phyloP scores from a whole-genome alignment of 257 asterid genomes.

The Anisodus acutangulus region DNA sequence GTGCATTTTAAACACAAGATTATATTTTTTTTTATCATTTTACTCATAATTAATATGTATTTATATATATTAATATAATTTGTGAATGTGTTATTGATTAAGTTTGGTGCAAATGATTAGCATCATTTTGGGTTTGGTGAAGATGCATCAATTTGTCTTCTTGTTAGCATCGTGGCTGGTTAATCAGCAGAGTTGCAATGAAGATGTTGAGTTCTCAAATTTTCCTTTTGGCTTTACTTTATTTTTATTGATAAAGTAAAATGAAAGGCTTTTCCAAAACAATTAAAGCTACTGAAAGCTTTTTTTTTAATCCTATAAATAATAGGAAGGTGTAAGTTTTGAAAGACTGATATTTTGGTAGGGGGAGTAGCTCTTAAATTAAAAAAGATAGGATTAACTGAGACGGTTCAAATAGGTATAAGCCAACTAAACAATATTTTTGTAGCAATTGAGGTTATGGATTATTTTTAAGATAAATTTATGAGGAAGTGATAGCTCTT shows the following conservation, averaged over 20 bases:
- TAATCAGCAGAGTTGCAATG: not conserved
- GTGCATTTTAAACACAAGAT: not conserved
- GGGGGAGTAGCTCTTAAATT: no score
- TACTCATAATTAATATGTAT: no score
- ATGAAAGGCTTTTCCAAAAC: slow-evolving; percentile 13
- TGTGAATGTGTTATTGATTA: slow-evolving; percentile 3
- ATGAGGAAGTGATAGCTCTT: no score
- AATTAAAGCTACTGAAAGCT: not conserved
- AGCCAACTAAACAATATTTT: no score
- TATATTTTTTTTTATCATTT: not conserved
- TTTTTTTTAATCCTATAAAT: no score
- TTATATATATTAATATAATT: not conserved
- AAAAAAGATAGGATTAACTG: no score
- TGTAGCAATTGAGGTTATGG: no score
- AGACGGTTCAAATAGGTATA: no score
- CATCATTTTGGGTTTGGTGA: slow-evolving; percentile 9
- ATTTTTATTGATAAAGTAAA: not conserved
- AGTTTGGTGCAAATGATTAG: slow-evolving; percentile 3
- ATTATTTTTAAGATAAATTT: no score
- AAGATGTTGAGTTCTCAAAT: not conserved
- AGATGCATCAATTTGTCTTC: slow-evolving; percentile 24
- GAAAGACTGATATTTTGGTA: no score
- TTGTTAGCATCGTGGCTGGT: not conserved
- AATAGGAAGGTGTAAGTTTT: not conserved
- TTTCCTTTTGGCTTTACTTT: slow-evolving; percentile 23